A percentile compares a stretch with the other conserved stretches of the same genome.
Evolutionary conservation across 352 stramenopile genomes (phyloP).

Genomic region (Pythium aristosporum): DNA sequence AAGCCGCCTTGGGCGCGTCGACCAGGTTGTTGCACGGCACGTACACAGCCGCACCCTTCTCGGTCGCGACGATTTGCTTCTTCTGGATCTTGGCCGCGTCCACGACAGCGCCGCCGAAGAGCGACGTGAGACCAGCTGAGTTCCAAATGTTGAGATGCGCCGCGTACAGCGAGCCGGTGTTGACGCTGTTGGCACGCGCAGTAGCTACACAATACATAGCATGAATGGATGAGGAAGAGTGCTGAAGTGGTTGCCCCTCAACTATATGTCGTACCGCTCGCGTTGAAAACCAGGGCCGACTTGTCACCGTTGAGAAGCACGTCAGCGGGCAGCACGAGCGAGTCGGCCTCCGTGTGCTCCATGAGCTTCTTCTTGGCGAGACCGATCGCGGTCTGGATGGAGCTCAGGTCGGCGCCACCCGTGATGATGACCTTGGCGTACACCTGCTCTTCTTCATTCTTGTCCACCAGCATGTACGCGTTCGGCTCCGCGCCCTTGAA

Average conservation of each 20-base stretch:
- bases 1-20: slow-evolving; percentile 52
- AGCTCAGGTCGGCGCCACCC: slow-evolving; percentile 45
- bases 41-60: slow-evolving; percentile 52
- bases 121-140: slow-evolving; percentile 56
- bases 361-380: slow-evolving; percentile 78
- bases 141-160: slow-evolving; percentile 77
- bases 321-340: slow-evolving; percentile 53
- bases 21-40: slow-evolving; percentile 82
- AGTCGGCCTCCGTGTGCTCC: slow-evolving; percentile 48
- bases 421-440: slow-evolving; percentile 80
- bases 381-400: slow-evolving; percentile 53
- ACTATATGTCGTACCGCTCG: slow-evolving; percentile 29
- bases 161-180: slow-evolving; percentile 60
- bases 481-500: slow-evolving; percentile 59
- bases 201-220: slow-evolving; percentile 24
- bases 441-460: slow-evolving; percentile 50
- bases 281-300: slow-evolving; percentile 72
- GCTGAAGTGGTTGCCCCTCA: background rate
- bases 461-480: slow-evolving; percentile 65
- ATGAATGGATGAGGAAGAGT: background rate
- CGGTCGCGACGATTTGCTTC: slow-evolving; percentile 54
- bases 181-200: slow-evolving; percentile 58
- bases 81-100: slow-evolving; percentile 50
- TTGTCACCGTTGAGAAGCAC: slow-evolving; percentile 63
- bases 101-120: slow-evolving; percentile 70